Base-by-base conservation (phyloP, 2,329 filamentous ascomycete genomes). In the Aspergillus calidoustus region DNA sequence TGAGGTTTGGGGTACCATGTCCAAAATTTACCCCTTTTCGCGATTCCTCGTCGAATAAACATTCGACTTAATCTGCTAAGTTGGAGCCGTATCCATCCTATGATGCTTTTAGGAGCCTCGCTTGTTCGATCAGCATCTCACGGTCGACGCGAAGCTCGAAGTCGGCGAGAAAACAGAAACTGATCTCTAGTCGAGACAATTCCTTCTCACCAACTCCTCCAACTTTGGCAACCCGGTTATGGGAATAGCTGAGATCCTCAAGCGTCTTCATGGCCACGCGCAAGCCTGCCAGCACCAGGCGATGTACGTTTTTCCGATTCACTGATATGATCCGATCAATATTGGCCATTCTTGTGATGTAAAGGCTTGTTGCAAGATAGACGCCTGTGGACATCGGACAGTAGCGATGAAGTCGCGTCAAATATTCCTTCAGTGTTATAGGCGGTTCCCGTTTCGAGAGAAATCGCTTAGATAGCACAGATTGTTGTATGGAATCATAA, bases 321-420 rank as follows among this genome's bases (percentile, higher is more conserved):
- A 97, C 90, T 0, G 89, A 88, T 23, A 98, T 89, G 25, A 90
- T 86, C 67, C 87, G 87, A 73, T 96, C 91, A 49, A 89, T 84
- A 13, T 94, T 87, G 0, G 90, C 91, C 47, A 98, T 83, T 25
- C 90, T 88, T 73, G 94, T 89, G 67, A 97, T 94, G 79, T 97
- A 98, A 8, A 91, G 83, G 51, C 91, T 93, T 4, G 93, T 90
- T 1, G 94, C 92, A 28, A 99, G 87, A 78, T 97, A 97, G 9
- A 98, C 94, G 25, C 90, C 94, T 0, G 93, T 93, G 64, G 91
- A 96, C 86, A 97, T 93, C 3, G 95, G 93, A 72, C 94, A 98
- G 80, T 91, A 97, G 61, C 87, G 87, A 78, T 98, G 93, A 61
- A 98, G 86, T 17, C 94, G 91, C 70, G 89, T 83, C 25, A 98